Percentiles rank a stretch among this genome's conserved stretches.
These are phyloP conservation scores for Brassica incana DNA, from an alignment of 345 rosid species.

Conservation along the genomic window DNA sequence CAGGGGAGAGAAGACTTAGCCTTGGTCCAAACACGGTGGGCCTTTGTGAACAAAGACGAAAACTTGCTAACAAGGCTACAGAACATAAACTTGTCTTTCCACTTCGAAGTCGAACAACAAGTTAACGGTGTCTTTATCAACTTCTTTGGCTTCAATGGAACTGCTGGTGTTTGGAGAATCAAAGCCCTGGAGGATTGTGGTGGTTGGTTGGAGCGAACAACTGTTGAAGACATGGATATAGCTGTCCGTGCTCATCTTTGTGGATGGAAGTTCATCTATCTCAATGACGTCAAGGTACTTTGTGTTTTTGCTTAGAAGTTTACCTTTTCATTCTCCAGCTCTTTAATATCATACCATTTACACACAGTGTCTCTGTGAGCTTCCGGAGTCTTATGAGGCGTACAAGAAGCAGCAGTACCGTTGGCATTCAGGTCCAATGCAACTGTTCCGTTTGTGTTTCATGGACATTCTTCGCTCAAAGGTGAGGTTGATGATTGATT, in stretches of 20 bases:
- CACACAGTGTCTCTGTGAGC: conserved; percentile 82
- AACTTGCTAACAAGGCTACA: conserved; percentile 63
- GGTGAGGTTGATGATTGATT: conserved; percentile 41
- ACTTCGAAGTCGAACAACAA: conserved; percentile 79
- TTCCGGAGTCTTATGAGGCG: conserved; percentile 95
- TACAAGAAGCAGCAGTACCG: conserved; percentile 94
- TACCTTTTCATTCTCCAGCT: not conserved
- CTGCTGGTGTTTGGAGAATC: conserved; percentile 89
- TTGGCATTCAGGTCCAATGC: conserved; percentile 99
- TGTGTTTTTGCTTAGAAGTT: not conserved
- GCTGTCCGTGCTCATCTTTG: conserved; percentile 93
- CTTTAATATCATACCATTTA: not conserved
- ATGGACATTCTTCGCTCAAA: conserved; percentile 68
- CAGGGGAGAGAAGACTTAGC: conserved; percentile 72
- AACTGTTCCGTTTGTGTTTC: conserved; percentile 79
- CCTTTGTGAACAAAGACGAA: conserved; percentile 70
- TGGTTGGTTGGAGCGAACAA: conserved; percentile 94
- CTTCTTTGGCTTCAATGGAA: conserved; percentile 78
- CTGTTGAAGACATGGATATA: conserved; percentile 94
- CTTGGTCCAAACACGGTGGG: conserved; percentile 73
- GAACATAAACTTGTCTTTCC: conserved; percentile 63
- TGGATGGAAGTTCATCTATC: conserved; percentile 89
- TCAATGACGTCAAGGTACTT: conserved; percentile 79
- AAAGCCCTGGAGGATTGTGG: conserved; percentile 90
- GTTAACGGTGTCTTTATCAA: conserved; percentile 63